Base-by-base conservation (phyloP, 768 basidiomycete species). In the Termitomyces sp. region DNA sequence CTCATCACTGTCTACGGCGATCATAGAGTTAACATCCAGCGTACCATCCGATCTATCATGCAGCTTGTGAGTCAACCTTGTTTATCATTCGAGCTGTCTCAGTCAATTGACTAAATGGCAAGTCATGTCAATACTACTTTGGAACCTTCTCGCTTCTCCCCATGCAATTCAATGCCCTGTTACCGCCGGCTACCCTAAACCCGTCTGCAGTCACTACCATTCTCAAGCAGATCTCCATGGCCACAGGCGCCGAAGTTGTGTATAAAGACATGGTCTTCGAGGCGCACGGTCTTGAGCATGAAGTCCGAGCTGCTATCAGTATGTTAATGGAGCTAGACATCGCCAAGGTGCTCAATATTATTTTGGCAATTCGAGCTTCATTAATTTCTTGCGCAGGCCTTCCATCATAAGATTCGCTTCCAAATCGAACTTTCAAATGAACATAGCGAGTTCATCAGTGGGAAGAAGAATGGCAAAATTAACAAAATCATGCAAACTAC, bases 401-500 rank as follows among this genome's bases (percentile, higher is more conserved):
- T 95, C 78, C 93, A 97, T 65, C 94, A 95, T 67, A 96, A 99
- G 74, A 93, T 98, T 61, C 90, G 94, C 49, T 98, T 98, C 77
- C 95, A 98, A 73, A 93, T 98, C 55, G 97, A 99, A 72, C 83
- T 98, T 5, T 90, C 94, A 43, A 96, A 96, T 70, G 97, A 99
- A 70, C 95, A 98, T 64, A 87, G 95, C 58, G 96, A 99, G 64
- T 99, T 98, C 74, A 97, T 99, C 71, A 92, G 90, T 56, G 96
- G 96, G 44, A 99, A 99, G 80, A 98, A 98, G 80, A 98, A 98
- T 67, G 96, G 96, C 57, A 99, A 99, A 75, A 93, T 98, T 72
- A 98, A 98, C 79, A 98, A 98, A 77, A 97, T 98, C 70, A 98
- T 98, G 93, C 94, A 98, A 72, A 88, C 87, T 13, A 90, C 95